Conservation (phyloP, 495 filamentous ascomycete species). For the Lasiosphaeris hirsuta region DNA sequence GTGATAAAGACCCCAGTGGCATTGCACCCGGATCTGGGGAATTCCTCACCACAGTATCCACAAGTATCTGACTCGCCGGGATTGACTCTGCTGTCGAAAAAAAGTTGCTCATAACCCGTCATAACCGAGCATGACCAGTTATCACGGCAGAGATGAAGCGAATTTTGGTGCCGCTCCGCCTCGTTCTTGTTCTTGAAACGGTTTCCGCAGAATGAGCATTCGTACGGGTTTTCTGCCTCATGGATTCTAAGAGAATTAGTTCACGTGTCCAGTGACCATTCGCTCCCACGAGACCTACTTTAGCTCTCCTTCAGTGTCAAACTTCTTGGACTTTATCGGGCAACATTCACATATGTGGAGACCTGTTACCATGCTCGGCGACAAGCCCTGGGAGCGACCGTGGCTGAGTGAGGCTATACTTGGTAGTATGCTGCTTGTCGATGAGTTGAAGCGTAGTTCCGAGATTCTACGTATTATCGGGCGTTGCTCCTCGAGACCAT, state of each 20-base stretch:
- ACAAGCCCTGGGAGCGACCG: too few relatives aligned
- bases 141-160: constrained; percentile 88
- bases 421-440: too few relatives aligned
- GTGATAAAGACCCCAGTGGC: constrained; percentile 24
- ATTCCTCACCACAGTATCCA: constrained; percentile 95
- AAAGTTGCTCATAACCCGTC: constrained; percentile 71
- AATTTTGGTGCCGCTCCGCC: constrained; percentile 96
- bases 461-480: too few relatives aligned
- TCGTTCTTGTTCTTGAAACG: constrained; percentile 99
- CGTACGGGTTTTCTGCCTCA: constrained; percentile 93
- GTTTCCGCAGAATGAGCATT: constrained; percentile 86
- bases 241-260: too few relatives aligned
- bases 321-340: constrained; percentile 98
- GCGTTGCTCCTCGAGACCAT: too few relatives aligned
- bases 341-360: constrained; percentile 96
- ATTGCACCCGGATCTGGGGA: constrained; percentile 58
- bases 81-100: constrained; percentile 68
- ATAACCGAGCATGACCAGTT: constrained; percentile 96
- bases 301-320: constrained; percentile 80
- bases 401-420: too few relatives aligned
- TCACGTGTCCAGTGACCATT: too few relatives aligned
- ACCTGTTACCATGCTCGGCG: too few relatives aligned
- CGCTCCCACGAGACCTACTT: constrained; percentile 74
- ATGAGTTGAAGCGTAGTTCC: too few relatives aligned
- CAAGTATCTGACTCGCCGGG: constrained; percentile 71